phyloP scores from a whole-genome alignment of 2,329 filamentous ascomycete genomes.

The Penicillium sp. region DNA sequence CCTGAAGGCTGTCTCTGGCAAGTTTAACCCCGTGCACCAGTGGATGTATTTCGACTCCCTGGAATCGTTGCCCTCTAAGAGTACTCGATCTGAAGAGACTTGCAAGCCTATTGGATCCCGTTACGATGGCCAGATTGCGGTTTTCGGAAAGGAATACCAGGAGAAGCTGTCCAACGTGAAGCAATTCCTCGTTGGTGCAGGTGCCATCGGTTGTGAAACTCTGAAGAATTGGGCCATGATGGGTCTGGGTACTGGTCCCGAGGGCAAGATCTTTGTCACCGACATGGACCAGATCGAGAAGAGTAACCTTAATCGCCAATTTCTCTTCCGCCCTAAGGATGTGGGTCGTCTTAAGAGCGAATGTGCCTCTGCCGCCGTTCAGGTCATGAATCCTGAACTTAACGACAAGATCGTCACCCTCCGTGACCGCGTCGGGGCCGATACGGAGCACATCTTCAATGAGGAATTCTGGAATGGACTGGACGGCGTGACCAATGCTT shows the following conservation, averaged over 20 bases:
- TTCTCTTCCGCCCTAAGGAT: constrained; percentile 90
- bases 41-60: constrained; percentile 98
- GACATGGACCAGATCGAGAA: constrained; percentile 99
- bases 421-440: constrained; percentile 85
- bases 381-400: constrained; percentile 94
- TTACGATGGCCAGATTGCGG: constrained; percentile 96
- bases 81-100: constrained; percentile 77
- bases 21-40: constrained; percentile 94
- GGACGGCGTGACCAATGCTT: constrained; percentile 92
- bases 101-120: constrained; percentile 84
- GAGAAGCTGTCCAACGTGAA: constrained; percentile 89
- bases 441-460: constrained; percentile 93
- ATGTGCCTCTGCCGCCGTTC: constrained; percentile 84
- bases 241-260: constrained; percentile 83
- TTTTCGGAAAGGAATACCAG: constrained; percentile 92
- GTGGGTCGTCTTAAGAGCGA: constrained; percentile 98
- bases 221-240: constrained; percentile 99
- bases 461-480: constrained; percentile 87
- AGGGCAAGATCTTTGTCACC: constrained; percentile 88
- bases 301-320: constrained; percentile 97
- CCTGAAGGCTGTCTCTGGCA: constrained; percentile 94
- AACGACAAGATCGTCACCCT: constrained; percentile 81
- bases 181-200: constrained; percentile 93
- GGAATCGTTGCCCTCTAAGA: constrained; percentile 84
- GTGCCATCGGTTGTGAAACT: constrained; percentile 98